Evolutionary conservation across 2,329 filamentous ascomycete species (phyloP), one percentile per base, ranked within the genome.

Genomic region (Fusarium burgessii): DNA sequence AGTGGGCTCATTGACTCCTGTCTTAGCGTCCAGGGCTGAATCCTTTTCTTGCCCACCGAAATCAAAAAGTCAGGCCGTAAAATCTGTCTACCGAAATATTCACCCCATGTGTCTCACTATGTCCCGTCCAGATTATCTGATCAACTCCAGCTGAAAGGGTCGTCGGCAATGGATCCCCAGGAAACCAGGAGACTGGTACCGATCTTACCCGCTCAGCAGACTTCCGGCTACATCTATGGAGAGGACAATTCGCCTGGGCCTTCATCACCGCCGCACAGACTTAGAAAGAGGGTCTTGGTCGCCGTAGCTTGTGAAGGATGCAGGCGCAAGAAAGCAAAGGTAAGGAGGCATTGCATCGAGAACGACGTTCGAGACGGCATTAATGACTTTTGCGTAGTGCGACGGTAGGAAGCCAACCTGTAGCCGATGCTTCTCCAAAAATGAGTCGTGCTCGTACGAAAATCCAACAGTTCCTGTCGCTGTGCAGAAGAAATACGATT

Each of bases 271-370:
- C 29, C 57, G 9, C 38, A 50, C 27, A 40, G 61, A 23, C 4
- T n/a, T 40, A 36, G 32, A 8, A 65, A 59, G 27, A 65, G 62
- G 29, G 46, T 40, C 11, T 35, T 66, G 20, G 63, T 66, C 11
- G 63, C 52, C 7, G 46, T 66, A 3, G 63, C 63, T 8, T 66
- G 63, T n/a, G 63, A 66, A 10, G 62, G 40, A 15, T 66, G 63
- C 7, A 61, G 63, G 5, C 63, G 63, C 0, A 66, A 66, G 32
- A 66, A 66, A 32, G 54, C 63, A 6, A 66, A 66, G 23, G 63
- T 66, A 23, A 17, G 58, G 13, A 12, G 14, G 10, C n/a, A 2
- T 6, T 23, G 7, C 13, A 1, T 42, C 8, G 14, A 35, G 20
- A 15, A 6, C 7, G 27, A 40, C 17, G 32, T 14, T 6, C 4